phyloP scores from a whole-genome alignment of 306 rosid genomes.

The Arachis hypogaea region DNA sequence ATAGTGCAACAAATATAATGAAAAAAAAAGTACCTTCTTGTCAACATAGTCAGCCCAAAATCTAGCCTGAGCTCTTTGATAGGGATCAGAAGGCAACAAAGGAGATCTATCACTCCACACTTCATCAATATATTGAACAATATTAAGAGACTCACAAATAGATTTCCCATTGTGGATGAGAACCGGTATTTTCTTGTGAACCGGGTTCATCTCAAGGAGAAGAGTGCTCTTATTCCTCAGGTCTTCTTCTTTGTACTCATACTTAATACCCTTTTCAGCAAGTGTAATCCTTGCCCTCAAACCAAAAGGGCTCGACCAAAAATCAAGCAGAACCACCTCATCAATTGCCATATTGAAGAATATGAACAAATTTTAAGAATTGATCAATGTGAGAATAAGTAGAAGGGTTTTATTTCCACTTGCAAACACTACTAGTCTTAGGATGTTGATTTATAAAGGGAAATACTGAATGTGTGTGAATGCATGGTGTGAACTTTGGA shows the following conservation, averaged over 20 bases:
- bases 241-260: slow-evolving; percentile 38
- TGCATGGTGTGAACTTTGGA: not conserved
- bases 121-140: slow-evolving; percentile 42
- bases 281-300: slow-evolving; percentile 38
- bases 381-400: not conserved
- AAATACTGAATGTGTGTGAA: not conserved
- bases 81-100: slow-evolving; percentile 38
- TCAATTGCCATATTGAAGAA: slow-evolving; percentile 29
- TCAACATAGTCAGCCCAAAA: slow-evolving; percentile 48
- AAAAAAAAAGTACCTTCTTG: slow-evolving; percentile 33
- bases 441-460: not conserved
- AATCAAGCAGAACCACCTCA: slow-evolving; percentile 43
- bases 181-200: slow-evolving; percentile 42
- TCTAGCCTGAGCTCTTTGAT: slow-evolving; percentile 36
- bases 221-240: slow-evolving; percentile 36
- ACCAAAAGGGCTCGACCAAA: slow-evolving; percentile 43
- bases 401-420: not conserved
- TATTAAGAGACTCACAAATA: slow-evolving; percentile 40
- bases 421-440: not conserved
- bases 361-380: not conserved
- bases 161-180: slow-evolving; percentile 43
- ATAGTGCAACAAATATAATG: too few relatives aligned
- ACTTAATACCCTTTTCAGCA: slow-evolving; percentile 44
- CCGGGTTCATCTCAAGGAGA: slow-evolving; percentile 36
- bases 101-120: slow-evolving; percentile 32